phyloP scores from a whole-genome alignment of 225 moss, liverwort and hornwort species.

The Marchantia polymorpha region DNA sequence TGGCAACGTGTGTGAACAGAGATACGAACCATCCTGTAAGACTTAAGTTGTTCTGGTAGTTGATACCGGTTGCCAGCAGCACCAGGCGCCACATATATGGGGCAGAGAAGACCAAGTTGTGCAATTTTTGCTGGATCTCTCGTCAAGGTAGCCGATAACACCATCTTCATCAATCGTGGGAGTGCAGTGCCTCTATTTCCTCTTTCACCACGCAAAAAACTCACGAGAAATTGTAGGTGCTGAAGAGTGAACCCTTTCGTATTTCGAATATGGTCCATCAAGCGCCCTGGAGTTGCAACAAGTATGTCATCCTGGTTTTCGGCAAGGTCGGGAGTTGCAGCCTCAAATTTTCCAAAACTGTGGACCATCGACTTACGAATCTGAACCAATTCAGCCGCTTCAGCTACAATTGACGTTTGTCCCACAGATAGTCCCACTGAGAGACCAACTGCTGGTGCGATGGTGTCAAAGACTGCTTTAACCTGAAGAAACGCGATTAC shows the following conservation, averaged over 20 bases:
- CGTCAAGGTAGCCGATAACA: slow-evolving; percentile 92
- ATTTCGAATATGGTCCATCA: slow-evolving; percentile 86
- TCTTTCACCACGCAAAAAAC: slow-evolving; percentile 44
- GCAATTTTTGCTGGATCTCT: slow-evolving; percentile 95
- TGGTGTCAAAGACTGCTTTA: slow-evolving; percentile 79
- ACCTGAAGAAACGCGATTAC: slow-evolving; percentile 47
- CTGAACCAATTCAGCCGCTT: slow-evolving; percentile 74
- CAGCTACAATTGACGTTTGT: slow-evolving; percentile 72
- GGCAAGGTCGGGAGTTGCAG: slow-evolving; percentile 29
- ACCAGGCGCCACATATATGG: slow-evolving; percentile 78
- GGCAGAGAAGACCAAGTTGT: slow-evolving; percentile 81
- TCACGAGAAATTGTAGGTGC: slow-evolving; percentile 81
- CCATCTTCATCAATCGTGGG: slow-evolving; percentile 88
- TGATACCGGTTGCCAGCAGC: slow-evolving; percentile 79
- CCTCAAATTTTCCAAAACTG: slow-evolving; percentile 51
- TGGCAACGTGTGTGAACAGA: background rate
- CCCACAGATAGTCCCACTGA: slow-evolving; percentile 85
- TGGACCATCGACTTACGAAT: slow-evolving; percentile 62
- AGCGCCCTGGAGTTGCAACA: slow-evolving; percentile 88
- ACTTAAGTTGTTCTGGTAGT: slow-evolving; percentile 74
- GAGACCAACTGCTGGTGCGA: slow-evolving; percentile 90
- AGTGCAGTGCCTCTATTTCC: slow-evolving; percentile 69
- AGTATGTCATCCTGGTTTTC: slow-evolving; percentile 82
- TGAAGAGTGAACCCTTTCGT: slow-evolving; percentile 85
- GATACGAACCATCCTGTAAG: slow-evolving; percentile 67